Base-by-base conservation (phyloP, 2,329 filamentous ascomycete genomes). In the Lasiodiplodia sp. region DNA sequence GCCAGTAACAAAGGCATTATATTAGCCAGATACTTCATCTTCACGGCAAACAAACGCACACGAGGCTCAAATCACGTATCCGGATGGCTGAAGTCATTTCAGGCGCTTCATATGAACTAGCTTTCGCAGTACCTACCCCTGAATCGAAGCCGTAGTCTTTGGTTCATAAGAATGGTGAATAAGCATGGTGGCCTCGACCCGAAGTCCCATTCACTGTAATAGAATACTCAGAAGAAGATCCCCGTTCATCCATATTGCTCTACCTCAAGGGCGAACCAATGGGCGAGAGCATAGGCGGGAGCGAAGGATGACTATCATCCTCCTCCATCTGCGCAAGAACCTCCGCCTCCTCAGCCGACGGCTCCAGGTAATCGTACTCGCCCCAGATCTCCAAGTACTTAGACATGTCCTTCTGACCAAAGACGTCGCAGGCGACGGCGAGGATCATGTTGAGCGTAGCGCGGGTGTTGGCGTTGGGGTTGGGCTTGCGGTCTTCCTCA, bases 361-460 rank as follows among this genome's bases (percentile, higher is more conserved):
- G 44, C 31, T 49, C 23, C 8, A 14, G 7, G 31, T 64, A 64
- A 7, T 64, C 60, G 28, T 52, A 31, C n/a, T 52, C 60, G 7
- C 60, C 69, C 74, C 86, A 88, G 21, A 80, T 69, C 69, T 91
- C 87, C 69, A 93, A 87, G 70, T 90, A 92, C 74, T 92, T 89
- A 60, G 97, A 85, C 71, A 97, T 80, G 79, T 98, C 95, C 71
- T 91, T 86, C 80, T 98, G 95, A 1, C 95, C 94, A 80, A 94
- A 98, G 72, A 92, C 89, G 80, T 97, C 94, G 73, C 93, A 94
- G 58, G 92, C 90, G 44, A 97, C 86, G 0, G 92, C 96, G 72
- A 97, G 83, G 66, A 97, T 92, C 93, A 97, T 97, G 80, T 96
- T 94, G 40, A 97, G 84, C 51, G 93, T 94, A n/a, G 89, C 91